These are phyloP conservation scores for Candida nitratophila DNA, from an alignment of 805 yeast genomes.

Conservation along the genomic window DNA sequence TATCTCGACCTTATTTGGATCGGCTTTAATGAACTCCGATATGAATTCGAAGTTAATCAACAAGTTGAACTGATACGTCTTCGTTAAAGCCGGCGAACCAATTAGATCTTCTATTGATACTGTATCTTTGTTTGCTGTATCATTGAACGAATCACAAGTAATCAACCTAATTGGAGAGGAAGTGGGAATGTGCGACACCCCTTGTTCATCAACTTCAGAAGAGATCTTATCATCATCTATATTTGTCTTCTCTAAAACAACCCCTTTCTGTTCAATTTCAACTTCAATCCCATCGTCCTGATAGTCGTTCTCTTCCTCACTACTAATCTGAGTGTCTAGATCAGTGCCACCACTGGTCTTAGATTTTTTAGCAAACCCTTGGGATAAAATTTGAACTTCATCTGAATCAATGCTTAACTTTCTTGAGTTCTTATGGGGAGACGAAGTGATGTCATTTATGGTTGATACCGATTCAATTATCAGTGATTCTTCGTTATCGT, in stretches of 20 bases:
- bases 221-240: too few species aligned
- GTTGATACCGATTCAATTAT: too few species aligned
- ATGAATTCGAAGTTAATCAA: constrained; percentile 23
- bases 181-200: background rate
- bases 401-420: too few species aligned
- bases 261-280: too few species aligned
- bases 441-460: too few species aligned
- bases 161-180: constrained; percentile 22
- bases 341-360: constrained; percentile 2
- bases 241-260: too few species aligned
- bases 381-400: background rate
- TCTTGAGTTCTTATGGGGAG: too few species aligned
- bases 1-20: constrained; percentile 13
- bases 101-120: constrained; percentile 20
- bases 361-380: too few species aligned
- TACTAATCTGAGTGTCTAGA: background rate
- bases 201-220: background rate
- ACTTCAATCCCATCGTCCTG: too few species aligned
- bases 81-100: constrained; percentile 14
- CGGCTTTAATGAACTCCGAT: constrained; percentile 13
- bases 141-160: constrained; percentile 17
- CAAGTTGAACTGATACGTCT: constrained; percentile 27
- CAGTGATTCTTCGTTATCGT: background rate
- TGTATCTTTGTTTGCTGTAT: constrained; percentile 18
- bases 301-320: too few species aligned